Conservation (phyloP, 345 rosid genomes). For the Pseudoturritis turrita region DNA sequence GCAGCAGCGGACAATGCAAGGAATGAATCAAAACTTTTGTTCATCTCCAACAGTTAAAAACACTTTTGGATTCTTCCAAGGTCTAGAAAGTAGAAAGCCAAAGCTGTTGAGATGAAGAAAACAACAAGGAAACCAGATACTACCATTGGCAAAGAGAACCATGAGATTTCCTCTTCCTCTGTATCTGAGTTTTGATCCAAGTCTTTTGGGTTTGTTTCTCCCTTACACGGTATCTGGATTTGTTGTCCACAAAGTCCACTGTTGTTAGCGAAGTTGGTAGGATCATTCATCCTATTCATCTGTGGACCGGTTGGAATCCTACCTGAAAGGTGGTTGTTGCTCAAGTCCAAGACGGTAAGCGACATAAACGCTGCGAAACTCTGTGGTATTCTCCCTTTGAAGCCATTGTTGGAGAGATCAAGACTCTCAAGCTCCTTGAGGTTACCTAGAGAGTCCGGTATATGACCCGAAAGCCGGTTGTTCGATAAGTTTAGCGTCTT, state of each 20-base stretch:
- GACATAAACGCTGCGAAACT: neutral
- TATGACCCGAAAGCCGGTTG: neutral
- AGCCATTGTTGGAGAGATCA: neutral
- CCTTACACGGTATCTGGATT: neutral
- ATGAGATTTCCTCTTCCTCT: neutral
- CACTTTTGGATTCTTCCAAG: neutral
- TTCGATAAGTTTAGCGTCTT: neutral
- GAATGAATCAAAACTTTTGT: neutral
- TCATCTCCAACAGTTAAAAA: neutral
- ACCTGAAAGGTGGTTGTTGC: neutral
- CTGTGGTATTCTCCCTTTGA: neutral
- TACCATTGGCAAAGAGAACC: neutral
- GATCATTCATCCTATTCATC: slow-evolving; percentile 6
- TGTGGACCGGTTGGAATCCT: neutral
- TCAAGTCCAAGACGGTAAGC: neutral
- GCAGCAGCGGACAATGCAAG: neutral
- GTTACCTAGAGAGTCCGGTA: neutral
- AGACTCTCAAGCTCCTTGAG: neutral
- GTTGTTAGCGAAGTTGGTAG: neutral
- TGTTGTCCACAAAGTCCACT: slow-evolving; percentile 2
- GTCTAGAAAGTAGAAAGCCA: neutral
- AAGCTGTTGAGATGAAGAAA: neutral
- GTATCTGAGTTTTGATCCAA: neutral
- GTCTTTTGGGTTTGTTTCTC: neutral
- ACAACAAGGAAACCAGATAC: neutral